Percentiles rank a stretch among this genome's conserved stretches.
Conservation (phyloP, 441 rosid genomes). For the Pelargonium citronellum region DNA sequence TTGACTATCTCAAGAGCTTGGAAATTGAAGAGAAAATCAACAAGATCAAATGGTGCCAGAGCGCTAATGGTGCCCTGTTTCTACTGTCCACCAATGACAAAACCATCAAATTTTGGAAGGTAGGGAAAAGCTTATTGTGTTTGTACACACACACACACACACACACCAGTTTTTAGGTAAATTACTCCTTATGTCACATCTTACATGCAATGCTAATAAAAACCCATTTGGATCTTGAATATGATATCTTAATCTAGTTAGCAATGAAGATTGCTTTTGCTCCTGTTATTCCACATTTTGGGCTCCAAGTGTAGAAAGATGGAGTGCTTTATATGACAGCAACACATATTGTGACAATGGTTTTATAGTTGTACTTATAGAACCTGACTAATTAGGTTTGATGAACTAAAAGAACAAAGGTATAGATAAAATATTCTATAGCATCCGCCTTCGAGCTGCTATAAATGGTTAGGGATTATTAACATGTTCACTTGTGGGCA, state of each 20-base stretch:
- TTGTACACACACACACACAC: no score
- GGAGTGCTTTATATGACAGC: background rate
- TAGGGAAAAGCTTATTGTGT: constrained; percentile 22
- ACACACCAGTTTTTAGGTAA: background rate
- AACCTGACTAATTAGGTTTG: no score
- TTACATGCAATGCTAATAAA: background rate
- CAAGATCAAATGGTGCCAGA: constrained; percentile 94
- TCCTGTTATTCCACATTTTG: background rate
- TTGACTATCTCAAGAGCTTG: constrained; percentile 97
- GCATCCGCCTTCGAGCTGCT: background rate
- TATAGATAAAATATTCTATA: background rate
- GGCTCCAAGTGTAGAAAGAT: background rate
- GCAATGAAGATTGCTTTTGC: background rate
- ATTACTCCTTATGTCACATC: background rate
- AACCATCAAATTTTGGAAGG: constrained; percentile 43
- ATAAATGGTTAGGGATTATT: background rate
- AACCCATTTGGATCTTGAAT: background rate
- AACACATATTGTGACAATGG: background rate
- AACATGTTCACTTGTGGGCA: background rate
- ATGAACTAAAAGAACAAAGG: no score
- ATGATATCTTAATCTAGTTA: background rate
- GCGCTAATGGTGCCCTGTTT: constrained; percentile 77
- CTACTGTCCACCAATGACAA: constrained; percentile 90
- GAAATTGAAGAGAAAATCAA: constrained; percentile 97
- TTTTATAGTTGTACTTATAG: background rate